A percentile compares a stretch with the other conserved stretches of the same genome.
These are phyloP conservation scores for Pseudoperonospora humuli DNA, from an alignment of 352 stramenopile species.

Conservation along the genomic window DNA sequence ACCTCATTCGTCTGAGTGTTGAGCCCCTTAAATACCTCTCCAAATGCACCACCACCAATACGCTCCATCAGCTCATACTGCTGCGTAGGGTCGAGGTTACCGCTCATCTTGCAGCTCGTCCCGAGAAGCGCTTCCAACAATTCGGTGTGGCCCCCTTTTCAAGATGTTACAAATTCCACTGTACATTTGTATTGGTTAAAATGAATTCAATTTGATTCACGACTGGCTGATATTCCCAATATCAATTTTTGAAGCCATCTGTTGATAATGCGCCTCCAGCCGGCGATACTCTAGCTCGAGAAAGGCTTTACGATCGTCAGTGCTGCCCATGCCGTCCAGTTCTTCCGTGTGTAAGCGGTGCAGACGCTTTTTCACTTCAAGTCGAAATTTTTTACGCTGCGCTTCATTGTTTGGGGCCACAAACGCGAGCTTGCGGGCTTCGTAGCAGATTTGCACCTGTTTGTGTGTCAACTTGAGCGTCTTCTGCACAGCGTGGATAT, in stretches of 20 bases:
- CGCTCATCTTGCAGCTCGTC: conserved; percentile 27
- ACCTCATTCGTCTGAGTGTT: conserved; percentile 64
- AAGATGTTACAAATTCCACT: neutral
- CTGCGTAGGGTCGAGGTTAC: conserved; percentile 35
- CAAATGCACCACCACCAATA: conserved; percentile 75
- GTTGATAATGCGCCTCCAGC: conserved; percentile 44
- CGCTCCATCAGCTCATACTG: conserved; percentile 78
- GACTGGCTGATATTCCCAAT: conserved; percentile 5
- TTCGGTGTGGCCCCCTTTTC: neutral
- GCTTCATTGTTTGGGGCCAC: conserved; percentile 42
- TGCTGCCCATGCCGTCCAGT: conserved; percentile 58
- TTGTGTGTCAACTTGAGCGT: conserved; percentile 70
- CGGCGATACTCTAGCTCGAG: conserved; percentile 55
- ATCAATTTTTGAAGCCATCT: conserved; percentile 31
- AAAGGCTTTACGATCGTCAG: conserved; percentile 69
- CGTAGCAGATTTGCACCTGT: conserved; percentile 77
- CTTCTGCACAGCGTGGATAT: conserved; percentile 62
- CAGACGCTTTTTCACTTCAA: conserved; percentile 81
- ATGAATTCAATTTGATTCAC: neutral
- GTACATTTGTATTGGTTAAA: conserved; percentile 4
- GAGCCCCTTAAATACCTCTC: conserved; percentile 71
- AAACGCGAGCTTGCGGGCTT: conserved; percentile 57
- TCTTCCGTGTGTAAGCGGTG: conserved; percentile 61
- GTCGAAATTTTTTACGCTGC: conserved; percentile 53
- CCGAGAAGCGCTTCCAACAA: neutral